A percentile compares a stretch with the other conserved stretches of the same genome.
Conservation (phyloP, 257 asterid species). For the Plantago major region DNA sequence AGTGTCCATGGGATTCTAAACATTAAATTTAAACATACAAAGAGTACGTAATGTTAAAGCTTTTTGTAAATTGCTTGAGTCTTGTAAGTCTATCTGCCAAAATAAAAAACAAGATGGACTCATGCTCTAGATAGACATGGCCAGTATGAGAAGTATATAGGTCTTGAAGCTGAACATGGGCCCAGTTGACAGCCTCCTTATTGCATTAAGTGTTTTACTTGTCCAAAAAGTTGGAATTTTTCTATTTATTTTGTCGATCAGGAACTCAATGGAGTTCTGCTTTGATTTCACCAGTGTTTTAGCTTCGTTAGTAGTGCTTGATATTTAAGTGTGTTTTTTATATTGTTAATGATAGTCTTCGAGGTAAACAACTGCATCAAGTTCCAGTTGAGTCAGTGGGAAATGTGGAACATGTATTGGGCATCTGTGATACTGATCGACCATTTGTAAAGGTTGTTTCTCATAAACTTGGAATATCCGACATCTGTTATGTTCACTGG, state of each 20-base stretch:
- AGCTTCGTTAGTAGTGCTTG: constrained; percentile 8
- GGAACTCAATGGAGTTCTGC: neutral
- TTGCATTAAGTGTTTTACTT: too few relatives aligned
- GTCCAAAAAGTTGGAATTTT: too few relatives aligned
- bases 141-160: neutral
- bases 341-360: constrained; percentile 46
- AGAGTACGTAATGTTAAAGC: neutral
- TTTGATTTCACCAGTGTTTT: constrained; percentile 1
- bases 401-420: constrained; percentile 60
- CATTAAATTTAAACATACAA: too few relatives aligned
- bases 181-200: neutral
- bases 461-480: constrained; percentile 2
- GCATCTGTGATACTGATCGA: constrained; percentile 65
- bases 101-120: constrained; percentile 12
- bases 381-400: constrained; percentile 73
- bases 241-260: too few relatives aligned
- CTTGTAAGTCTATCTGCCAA: neutral
- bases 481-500: constrained; percentile 15
- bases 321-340: constrained; percentile 14
- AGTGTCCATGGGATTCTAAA: too few relatives aligned
- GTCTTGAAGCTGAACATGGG: constrained; percentile 5
- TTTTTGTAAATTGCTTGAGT: neutral
- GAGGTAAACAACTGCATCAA: constrained; percentile 85
- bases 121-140: constrained; percentile 7
- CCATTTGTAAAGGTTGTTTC: constrained; percentile 51